A percentile compares a stretch with the other conserved stretches of the same genome.
Evolutionary conservation across 2,329 filamentous ascomycete species (phyloP).

Genomic region (Fusarium euwallaceae): DNA sequence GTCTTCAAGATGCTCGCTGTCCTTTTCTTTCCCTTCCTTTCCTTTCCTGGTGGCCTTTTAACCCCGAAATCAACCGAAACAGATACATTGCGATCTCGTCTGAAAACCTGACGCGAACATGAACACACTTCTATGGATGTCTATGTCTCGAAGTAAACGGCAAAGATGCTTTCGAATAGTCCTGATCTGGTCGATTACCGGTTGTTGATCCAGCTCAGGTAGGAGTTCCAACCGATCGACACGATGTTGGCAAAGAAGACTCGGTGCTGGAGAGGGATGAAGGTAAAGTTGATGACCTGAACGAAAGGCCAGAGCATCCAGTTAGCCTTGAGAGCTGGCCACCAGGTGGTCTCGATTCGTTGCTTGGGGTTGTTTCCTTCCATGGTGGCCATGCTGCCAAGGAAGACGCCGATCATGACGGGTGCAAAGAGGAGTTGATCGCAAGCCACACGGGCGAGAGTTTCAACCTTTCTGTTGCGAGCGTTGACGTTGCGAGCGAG

Average conservation of each 20-base stretch:
- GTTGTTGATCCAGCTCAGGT: conserved; percentile 73
- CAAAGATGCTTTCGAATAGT: conserved; percentile 1
- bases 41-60: conserved; percentile 13
- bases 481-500: conserved; percentile 78
- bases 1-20: conserved; percentile 12
- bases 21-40: conserved; percentile 4
- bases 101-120: conserved; percentile 9
- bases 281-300: conserved; percentile 88
- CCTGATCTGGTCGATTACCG: conserved; percentile 41
- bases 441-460: conserved; percentile 79
- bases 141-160: conserved; percentile 20
- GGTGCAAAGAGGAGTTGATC: conserved; percentile 90
- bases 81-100: conserved; percentile 9
- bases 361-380: conserved; percentile 74
- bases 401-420: conserved; percentile 84
- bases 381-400: conserved; percentile 85
- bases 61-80: conserved; percentile 17
- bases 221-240: conserved; percentile 75
- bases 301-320: conserved; percentile 90
- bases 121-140: conserved; percentile 36
- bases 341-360: conserved; percentile 80
- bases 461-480: conserved; percentile 75
- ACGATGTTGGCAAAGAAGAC: conserved; percentile 90
- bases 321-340: conserved; percentile 81
- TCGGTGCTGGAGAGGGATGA: conserved; percentile 85